A percentile compares a stretch with the other conserved stretches of the same genome.
Conservation (phyloP, 768 basidiomycete species). For the Podaxis carcinomalis region DNA sequence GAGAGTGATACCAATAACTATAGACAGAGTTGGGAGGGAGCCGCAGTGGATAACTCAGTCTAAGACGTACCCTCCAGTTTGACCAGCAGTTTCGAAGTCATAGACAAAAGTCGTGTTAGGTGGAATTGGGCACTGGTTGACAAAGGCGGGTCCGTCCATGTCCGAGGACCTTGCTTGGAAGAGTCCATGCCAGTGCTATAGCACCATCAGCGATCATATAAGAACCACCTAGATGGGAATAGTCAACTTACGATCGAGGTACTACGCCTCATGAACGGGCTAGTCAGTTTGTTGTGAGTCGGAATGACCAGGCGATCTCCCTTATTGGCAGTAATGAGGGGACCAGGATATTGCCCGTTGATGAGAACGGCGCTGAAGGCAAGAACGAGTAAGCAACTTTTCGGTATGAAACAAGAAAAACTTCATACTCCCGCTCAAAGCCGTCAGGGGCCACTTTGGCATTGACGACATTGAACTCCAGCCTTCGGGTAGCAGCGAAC, state of each 20-base stretch:
- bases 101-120: constrained; percentile 38
- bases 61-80: constrained; percentile 36
- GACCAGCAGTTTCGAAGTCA: constrained; percentile 26
- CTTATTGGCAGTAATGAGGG: constrained; percentile 24
- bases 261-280: constrained; percentile 27
- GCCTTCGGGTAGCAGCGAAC: neutral
- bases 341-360: constrained; percentile 24
- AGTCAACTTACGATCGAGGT: constrained; percentile 26
- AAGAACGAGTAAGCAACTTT: neutral
- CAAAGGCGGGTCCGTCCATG: constrained; percentile 37
- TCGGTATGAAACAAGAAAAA: neutral
- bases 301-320: constrained; percentile 10
- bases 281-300: constrained; percentile 30
- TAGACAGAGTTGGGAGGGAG: constrained; percentile 33
- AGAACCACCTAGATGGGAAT: neutral
- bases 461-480: constrained; percentile 34
- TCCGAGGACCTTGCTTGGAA: constrained; percentile 37
- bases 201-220: neutral
- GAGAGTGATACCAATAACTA: constrained; percentile 33
- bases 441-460: constrained; percentile 46
- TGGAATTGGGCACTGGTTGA: constrained; percentile 46
- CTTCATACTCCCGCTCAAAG: constrained; percentile 25
- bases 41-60: constrained; percentile 23
- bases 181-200: constrained; percentile 51
- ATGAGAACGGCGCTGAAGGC: constrained; percentile 13